Conservation (phyloP, 169 alveolate species). For the Cyclospora cayetanensis region DNA sequence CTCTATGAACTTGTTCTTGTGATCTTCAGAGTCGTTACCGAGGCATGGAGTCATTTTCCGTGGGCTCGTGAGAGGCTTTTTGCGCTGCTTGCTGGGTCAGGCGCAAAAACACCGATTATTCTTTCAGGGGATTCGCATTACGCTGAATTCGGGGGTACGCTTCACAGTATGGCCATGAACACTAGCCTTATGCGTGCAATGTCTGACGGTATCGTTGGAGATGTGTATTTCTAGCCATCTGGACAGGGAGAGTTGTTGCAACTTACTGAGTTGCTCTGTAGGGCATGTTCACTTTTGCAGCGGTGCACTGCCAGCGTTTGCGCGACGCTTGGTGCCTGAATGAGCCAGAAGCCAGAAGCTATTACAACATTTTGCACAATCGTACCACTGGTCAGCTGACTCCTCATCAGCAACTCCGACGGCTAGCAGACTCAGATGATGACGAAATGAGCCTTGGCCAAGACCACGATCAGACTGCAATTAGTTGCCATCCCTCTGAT, state of each 20-base stretch:
- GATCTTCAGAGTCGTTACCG: constrained; percentile 53
- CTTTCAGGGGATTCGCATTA: constrained; percentile 70
- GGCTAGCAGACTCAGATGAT: constrained; percentile 37
- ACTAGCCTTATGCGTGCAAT: neutral
- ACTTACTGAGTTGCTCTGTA: neutral
- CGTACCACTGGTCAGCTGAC: constrained; percentile 19
- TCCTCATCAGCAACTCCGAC: constrained; percentile 41
- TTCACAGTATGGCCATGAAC: neutral
- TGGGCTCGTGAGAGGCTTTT: constrained; percentile 58
- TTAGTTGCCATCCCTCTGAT: constrained; percentile 19
- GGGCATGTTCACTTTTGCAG: neutral
- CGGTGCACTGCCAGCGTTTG: constrained; percentile 55
- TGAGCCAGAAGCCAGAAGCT: constrained; percentile 53
- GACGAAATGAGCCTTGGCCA: neutral
- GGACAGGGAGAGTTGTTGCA: neutral
- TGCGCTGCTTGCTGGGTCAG: constrained; percentile 60
- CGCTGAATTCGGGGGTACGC: constrained; percentile 65
- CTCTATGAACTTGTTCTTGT: constrained; percentile 3
- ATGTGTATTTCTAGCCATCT: neutral
- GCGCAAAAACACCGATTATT: constrained; percentile 58
- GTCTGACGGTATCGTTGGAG: neutral
- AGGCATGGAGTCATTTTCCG: constrained; percentile 67
- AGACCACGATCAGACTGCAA: constrained; percentile 13
- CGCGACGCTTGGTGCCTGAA: constrained; percentile 47
- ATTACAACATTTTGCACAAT: constrained; percentile 6